Percentiles rank a stretch among this genome's conserved stretches.
Conservation (phyloP, 2,329 filamentous ascomycete genomes). For the Sporothrix phasma region DNA sequence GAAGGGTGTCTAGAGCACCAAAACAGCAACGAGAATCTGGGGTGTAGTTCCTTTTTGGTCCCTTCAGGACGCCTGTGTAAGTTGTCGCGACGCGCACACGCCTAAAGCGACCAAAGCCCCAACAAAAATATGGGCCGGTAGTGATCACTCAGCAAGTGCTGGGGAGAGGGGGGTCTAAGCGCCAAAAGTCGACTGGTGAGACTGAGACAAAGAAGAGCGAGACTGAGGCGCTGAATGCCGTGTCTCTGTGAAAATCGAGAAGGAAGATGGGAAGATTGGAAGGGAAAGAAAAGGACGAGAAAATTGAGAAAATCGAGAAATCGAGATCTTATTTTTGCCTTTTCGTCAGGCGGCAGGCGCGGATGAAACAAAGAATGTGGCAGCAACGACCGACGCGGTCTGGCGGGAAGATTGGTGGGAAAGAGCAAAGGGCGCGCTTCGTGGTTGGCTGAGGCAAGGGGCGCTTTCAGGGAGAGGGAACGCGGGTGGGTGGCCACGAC, state of each 20-base stretch:
- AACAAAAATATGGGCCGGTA: background rate
- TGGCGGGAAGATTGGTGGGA: background rate
- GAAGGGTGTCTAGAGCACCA: background rate
- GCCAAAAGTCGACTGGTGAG: background rate
- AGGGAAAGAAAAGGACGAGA: background rate
- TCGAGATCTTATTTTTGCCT: background rate
- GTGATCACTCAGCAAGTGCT: background rate
- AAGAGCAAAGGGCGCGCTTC: background rate
- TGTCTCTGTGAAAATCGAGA: background rate
- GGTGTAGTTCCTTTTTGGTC: background rate
- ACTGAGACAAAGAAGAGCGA: background rate
- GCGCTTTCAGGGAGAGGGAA: background rate
- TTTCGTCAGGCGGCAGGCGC: background rate
- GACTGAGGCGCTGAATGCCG: background rate
- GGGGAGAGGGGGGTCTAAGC: background rate
- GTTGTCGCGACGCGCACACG: slow-evolving; percentile 6
- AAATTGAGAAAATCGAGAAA: background rate
- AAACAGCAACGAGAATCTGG: background rate
- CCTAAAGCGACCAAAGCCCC: slow-evolving; percentile 3
- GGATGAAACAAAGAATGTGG: slow-evolving; percentile 13
- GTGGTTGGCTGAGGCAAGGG: slow-evolving; percentile 2
- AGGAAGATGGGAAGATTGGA: background rate
- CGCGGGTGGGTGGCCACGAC: background rate
- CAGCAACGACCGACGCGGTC: slow-evolving; percentile 9
- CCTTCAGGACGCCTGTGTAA: background rate